Conservation (phyloP, 1,284 basidiomycete species). For the Calocybe gambosa region DNA sequence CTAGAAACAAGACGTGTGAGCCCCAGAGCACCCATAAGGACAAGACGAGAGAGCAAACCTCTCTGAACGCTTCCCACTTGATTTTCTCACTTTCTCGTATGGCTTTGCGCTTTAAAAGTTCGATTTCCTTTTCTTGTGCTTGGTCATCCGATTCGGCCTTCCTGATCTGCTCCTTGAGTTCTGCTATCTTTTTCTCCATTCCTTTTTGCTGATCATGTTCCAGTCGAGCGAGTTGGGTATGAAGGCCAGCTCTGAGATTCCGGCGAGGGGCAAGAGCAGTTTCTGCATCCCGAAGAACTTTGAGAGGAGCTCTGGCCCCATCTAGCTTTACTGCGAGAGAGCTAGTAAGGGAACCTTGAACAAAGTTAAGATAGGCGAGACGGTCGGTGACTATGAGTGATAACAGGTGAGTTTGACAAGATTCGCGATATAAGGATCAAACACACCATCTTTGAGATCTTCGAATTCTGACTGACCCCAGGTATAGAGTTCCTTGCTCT, state of each 20-base stretch:
- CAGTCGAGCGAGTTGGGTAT: conserved; percentile 54
- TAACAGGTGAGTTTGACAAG: conserved; percentile 5
- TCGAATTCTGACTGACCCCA: conserved; percentile 69
- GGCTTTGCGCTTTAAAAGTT: conserved; percentile 67
- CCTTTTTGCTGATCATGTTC: conserved; percentile 60
- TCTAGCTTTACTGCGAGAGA: conserved; percentile 58
- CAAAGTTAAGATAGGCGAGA: conserved; percentile 71
- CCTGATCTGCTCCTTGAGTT: conserved; percentile 57
- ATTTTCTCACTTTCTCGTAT: conserved; percentile 61
- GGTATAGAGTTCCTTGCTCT: conserved; percentile 75
- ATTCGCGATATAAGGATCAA: neutral
- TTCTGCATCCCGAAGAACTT: conserved; percentile 68
- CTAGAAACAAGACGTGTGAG: conserved; percentile 32
- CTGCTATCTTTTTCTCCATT: conserved; percentile 53
- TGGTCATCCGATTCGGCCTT: conserved; percentile 61
- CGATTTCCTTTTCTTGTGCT: conserved; percentile 58
- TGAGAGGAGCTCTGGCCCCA: conserved; percentile 55
- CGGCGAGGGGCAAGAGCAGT: conserved; percentile 51
- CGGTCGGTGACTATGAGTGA: conserved; percentile 59
- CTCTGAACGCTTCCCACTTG: conserved; percentile 74
- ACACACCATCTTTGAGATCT: conserved; percentile 70
- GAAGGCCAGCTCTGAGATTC: conserved; percentile 48
- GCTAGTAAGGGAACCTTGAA: conserved; percentile 58
- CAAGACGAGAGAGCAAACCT: conserved; percentile 40
- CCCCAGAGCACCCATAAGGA: neutral